phyloP scores from a whole-genome alignment of 768 basidiomycete genomes.

The Auricularia cornea region DNA sequence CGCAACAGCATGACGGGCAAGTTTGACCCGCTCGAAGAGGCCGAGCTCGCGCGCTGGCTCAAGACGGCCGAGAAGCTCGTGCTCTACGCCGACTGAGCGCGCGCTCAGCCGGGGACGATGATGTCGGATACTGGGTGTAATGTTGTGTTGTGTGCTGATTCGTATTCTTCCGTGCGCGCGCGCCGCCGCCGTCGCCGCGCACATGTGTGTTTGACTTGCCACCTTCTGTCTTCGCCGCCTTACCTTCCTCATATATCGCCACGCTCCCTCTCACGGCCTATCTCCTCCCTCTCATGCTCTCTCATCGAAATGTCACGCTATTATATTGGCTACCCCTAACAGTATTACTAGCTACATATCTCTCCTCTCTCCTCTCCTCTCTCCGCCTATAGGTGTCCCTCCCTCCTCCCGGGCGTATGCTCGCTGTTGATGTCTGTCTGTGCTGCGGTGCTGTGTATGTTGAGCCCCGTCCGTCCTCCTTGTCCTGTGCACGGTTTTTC shows the following conservation, averaged over 20 bases:
- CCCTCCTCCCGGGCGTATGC: too few relatives aligned
- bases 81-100: conserved; percentile 60
- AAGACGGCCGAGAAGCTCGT: conserved; percentile 74
- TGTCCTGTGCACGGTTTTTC: background rate
- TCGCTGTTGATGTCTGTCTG: background rate
- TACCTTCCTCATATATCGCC: too few relatives aligned
- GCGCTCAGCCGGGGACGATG: background rate
- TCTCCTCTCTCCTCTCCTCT: background rate
- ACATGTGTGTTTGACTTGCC: background rate
- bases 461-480: background rate
- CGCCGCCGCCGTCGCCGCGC: too few relatives aligned
- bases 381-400: too few relatives aligned
- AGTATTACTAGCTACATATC: background rate
- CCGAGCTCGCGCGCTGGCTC: conserved; percentile 65
- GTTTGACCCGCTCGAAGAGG: conserved; percentile 54
- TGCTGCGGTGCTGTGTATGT: background rate
- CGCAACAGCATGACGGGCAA: conserved; percentile 61
- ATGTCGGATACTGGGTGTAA: background rate
- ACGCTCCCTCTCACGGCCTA: too few relatives aligned
- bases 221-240: background rate
- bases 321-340: background rate
- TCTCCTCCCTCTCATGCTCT: too few relatives aligned
- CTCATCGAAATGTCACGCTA: background rate
- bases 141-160: background rate
- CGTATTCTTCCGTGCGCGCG: background rate